phyloP scores from a whole-genome alignment of 2,329 filamentous ascomycete genomes.

The Coniochaeta hoffmannii region DNA sequence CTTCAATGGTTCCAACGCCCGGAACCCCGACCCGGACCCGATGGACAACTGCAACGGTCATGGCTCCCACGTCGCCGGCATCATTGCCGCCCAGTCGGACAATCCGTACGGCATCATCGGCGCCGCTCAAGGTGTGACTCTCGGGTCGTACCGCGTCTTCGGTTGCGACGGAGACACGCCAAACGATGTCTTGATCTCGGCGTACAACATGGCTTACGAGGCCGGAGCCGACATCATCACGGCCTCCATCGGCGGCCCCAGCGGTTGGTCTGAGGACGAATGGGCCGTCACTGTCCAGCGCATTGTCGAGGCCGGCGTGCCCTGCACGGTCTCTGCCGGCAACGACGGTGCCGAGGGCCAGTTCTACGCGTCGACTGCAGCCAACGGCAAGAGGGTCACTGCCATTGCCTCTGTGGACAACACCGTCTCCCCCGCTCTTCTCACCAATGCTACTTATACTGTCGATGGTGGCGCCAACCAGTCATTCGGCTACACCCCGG shows the following conservation, averaged over 20 bases:
- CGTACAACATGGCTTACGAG: constrained; percentile 53
- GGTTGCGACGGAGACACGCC: constrained; percentile 42
- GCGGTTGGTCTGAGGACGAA: constrained; percentile 44
- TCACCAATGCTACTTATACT: constrained; percentile 32
- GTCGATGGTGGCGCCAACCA: constrained; percentile 15
- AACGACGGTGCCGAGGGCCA: constrained; percentile 38
- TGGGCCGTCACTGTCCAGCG: constrained; percentile 42
- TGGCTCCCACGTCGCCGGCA: constrained; percentile 56
- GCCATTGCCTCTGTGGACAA: constrained; percentile 46
- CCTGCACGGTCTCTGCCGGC: constrained; percentile 45
- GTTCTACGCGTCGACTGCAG: constrained; percentile 42
- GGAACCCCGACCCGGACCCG: constrained; percentile 41
- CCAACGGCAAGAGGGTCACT: constrained; percentile 37
- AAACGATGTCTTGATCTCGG: constrained; percentile 51
- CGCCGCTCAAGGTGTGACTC: constrained; percentile 45
- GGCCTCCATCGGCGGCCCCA: constrained; percentile 42
- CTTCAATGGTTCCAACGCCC: constrained; percentile 31
- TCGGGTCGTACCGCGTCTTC: constrained; percentile 52
- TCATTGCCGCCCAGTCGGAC: constrained; percentile 50
- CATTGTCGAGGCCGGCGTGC: constrained; percentile 45
- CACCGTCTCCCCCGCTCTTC: constrained; percentile 30
- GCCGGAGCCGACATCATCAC: constrained; percentile 52
- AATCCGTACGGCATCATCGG: constrained; percentile 49
- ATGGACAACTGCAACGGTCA: constrained; percentile 50
- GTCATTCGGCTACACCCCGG: constrained; percentile 26